Evolutionary conservation across 257 asterid genomes (phyloP).

Genomic region (Forsythia suspensa): DNA sequence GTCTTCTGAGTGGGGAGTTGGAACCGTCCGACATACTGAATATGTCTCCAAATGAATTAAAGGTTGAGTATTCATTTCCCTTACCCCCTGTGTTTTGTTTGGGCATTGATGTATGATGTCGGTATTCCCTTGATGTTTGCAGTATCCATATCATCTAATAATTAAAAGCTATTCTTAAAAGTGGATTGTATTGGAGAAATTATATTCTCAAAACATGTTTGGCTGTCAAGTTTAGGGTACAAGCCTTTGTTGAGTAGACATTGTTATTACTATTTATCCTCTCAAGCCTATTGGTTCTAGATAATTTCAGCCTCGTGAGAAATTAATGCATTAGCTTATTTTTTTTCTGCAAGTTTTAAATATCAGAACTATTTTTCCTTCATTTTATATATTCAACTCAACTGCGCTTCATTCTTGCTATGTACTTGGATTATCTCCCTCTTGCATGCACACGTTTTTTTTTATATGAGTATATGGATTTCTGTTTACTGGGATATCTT

Average conservation of each 20-base stretch:
- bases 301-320: not conserved
- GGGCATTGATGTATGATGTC: not conserved
- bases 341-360: not conserved
- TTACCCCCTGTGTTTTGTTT: not conserved
- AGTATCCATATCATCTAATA: constrained; percentile 7
- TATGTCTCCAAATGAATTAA: constrained; percentile 76
- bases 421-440: constrained; percentile 1
- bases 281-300: not conserved
- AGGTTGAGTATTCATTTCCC: constrained; percentile 44
- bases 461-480: not conserved
- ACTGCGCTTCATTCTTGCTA: not conserved
- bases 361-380: no score
- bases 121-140: not conserved
- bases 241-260: not conserved
- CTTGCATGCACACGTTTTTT: not conserved
- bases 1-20: constrained; percentile 78
- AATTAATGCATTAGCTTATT: no score
- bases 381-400: not conserved
- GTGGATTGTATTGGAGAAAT: not conserved
- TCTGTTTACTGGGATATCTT: not conserved
- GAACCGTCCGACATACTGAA: constrained; percentile 63
- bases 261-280: not conserved
- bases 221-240: not conserved
- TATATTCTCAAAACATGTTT: not conserved
- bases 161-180: not conserved